phyloP scores from a whole-genome alignment of 306 rosid genomes.

The Cucumis sativus region DNA sequence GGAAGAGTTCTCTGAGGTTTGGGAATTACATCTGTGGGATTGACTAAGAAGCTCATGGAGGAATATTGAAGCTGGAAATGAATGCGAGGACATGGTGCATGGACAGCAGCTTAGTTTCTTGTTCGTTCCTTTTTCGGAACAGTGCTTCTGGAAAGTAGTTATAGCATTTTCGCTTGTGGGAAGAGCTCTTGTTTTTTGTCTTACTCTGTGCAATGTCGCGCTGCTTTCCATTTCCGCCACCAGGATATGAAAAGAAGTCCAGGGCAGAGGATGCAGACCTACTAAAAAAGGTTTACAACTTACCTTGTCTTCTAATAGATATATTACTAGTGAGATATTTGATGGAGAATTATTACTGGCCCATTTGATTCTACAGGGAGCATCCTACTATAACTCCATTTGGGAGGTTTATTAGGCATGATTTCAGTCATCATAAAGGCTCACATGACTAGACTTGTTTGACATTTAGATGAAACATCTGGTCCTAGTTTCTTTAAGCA shows the following conservation, averaged over 20 bases:
- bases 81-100: conserved; percentile 98
- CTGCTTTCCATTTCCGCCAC: conserved; percentile 96
- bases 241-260: conserved; percentile 84
- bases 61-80: conserved; percentile 68
- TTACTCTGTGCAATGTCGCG: conserved; percentile 95
- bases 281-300: conserved; percentile 54
- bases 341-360: neutral
- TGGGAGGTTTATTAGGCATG: neutral
- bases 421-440: neutral
- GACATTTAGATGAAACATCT: neutral
- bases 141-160: conserved; percentile 37
- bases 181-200: conserved; percentile 26
- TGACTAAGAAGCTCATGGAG: conserved; percentile 42
- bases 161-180: conserved; percentile 28
- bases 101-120: conserved; percentile 84
- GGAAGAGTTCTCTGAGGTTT: conserved; percentile 10
- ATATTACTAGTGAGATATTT: neutral
- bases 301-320: conserved; percentile 8
- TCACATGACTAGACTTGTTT: conserved; percentile 2
- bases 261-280: conserved; percentile 56
- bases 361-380: neutral
- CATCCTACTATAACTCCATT: neutral
- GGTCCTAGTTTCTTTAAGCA: neutral
- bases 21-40: conserved; percentile 23
- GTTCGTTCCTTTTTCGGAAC: conserved; percentile 73